Conservation (phyloP, 2,329 filamentous ascomycete species). For the Purpureocillium lavendulum region DNA sequence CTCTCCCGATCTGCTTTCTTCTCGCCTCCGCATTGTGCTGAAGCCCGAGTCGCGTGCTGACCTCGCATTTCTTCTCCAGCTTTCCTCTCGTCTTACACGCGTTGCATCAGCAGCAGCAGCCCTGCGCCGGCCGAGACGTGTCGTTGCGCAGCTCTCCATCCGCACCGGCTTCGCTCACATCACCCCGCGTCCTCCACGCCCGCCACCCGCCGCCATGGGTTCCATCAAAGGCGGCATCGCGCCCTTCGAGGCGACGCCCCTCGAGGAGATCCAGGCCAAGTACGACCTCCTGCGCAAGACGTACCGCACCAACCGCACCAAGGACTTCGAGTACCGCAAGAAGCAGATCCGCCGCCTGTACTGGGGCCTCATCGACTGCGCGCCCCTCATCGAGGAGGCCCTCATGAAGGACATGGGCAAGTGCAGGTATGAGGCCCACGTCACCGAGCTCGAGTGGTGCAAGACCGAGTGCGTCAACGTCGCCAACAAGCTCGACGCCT, state of each 20-base stretch:
- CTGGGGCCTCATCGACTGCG: constrained; percentile 81
- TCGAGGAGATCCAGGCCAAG: constrained; percentile 56
- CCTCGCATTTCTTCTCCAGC: too few relatives aligned
- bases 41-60: too few relatives aligned
- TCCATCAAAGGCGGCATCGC: constrained; percentile 29
- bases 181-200: too few relatives aligned
- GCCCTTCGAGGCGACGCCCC: constrained; percentile 50
- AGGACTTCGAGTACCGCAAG: constrained; percentile 71
- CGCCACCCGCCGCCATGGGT: constrained; percentile 23
- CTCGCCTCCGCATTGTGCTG: too few relatives aligned
- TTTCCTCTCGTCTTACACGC: too few relatives aligned
- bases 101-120: too few relatives aligned
- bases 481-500: constrained; percentile 69
- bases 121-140: too few relatives aligned
- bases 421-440: constrained; percentile 61
- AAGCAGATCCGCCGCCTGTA: constrained; percentile 89
- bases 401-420: constrained; percentile 73
- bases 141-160: too few relatives aligned
- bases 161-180: too few relatives aligned
- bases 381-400: constrained; percentile 64
- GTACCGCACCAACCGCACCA: constrained; percentile 76
- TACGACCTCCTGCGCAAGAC: constrained; percentile 54
- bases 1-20: too few relatives aligned
- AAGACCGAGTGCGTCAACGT: constrained; percentile 75
- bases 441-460: constrained; percentile 71